Evolutionary conservation across 148 eudicot genomes (phyloP).

Genomic region (Pouteria glomerata): DNA sequence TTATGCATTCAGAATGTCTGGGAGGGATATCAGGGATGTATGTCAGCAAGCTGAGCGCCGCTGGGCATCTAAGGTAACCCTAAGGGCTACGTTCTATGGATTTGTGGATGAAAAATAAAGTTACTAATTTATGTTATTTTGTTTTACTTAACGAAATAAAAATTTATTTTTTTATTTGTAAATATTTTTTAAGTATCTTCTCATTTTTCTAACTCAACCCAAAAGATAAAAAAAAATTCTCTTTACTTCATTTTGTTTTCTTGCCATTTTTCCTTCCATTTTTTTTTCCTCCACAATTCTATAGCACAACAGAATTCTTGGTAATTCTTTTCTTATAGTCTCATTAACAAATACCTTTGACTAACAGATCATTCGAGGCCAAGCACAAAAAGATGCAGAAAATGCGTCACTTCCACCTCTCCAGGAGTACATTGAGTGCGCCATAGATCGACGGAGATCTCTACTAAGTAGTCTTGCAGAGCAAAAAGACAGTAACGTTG

Average conservation of each 20-base stretch:
- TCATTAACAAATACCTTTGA: slow-evolving; percentile 1
- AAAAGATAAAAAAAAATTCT: too few relatives aligned
- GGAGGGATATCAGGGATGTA: slow-evolving; percentile 83
- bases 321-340: not conserved
- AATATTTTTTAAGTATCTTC: too few relatives aligned
- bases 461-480: slow-evolving; percentile 35
- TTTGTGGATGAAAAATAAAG: too few relatives aligned
- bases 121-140: too few relatives aligned
- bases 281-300: too few relatives aligned
- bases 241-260: too few relatives aligned
- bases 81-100: not conserved
- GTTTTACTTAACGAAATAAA: too few relatives aligned
- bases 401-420: slow-evolving; percentile 68
- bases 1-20: slow-evolving; percentile 64
- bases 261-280: too few relatives aligned
- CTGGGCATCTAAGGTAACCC: slow-evolving; percentile 93
- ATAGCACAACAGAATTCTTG: not conserved
- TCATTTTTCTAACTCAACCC: too few relatives aligned
- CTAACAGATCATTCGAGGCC: slow-evolving; percentile 65
- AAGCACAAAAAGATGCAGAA: slow-evolving; percentile 38
- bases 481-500: slow-evolving; percentile 28
- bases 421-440: slow-evolving; percentile 64
- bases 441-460: slow-evolving; percentile 39
- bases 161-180: too few relatives aligned
- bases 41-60: slow-evolving; percentile 97